Base-by-base conservation (phyloP, 371 early-diverging fungal species). In the Coemansia sp. region DNA sequence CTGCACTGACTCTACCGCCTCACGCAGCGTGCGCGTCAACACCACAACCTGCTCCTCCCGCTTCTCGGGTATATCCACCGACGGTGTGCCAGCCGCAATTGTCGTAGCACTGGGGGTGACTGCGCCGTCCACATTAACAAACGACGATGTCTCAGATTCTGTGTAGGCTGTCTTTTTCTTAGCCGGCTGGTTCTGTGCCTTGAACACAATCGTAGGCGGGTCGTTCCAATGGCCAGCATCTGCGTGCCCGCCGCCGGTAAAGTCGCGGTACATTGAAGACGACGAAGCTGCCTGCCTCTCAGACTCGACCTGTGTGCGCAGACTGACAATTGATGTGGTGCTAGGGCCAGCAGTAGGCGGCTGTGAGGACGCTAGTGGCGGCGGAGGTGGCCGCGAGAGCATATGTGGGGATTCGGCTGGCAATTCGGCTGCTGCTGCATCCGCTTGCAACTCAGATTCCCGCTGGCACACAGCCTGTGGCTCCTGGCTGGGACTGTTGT, bases 161-260 rank as follows among this genome's bases (percentile, higher is more conserved):
- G 53, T 28, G n/a, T 51, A 14, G 37, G 37, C 65, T 6, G 55
- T 6, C 44, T 58, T 59, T 37, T 55, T 60, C 54, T 44, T 42
- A 3, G 53, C 25, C 12, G 44, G 3, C 12, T 44, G 44, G 16
- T 16, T n/a, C 44, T 30, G 56, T 5, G 55, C 39, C 28, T 70
- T 66, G 64, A 79, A 79, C 3, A 79, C 80, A 2, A 61, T 48
- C 3, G 73, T 59, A 26, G 79, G 79, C 39, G 79, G 79, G 63
- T 79, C 79, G 59, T 79, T 79, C 79, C 79, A 79, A 59, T 79
- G 79, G 14, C 79, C 79, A 40, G 51, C 60, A n/a, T 65, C 72
- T 5, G 80, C 78, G 16, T 80, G 72, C 1, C 78, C 79, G 11
- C 57, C 53, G 33, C 67, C 60, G 0, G 78, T 62, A 60, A 79